Conservation (phyloP, 2,329 filamentous ascomycete species). For the Lecanosticta acicola region DNA sequence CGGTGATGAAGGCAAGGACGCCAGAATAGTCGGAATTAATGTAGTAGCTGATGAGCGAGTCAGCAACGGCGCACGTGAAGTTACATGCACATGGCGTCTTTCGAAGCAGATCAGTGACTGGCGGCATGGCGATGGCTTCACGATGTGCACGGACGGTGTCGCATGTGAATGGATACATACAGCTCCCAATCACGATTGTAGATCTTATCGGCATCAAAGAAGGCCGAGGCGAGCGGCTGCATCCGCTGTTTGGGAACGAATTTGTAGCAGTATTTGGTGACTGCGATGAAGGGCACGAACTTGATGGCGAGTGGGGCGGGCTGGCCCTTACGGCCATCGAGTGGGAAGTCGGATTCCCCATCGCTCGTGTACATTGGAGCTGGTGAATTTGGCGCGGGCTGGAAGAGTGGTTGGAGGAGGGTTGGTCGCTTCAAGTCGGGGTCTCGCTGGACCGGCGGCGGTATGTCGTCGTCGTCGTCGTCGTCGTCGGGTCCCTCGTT, state of each 20-base stretch:
- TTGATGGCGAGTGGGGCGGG: conserved; percentile 29
- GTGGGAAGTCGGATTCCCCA: conserved; percentile 6
- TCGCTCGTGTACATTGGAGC: not conserved
- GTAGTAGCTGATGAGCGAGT: conserved; percentile 24
- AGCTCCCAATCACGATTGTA: conserved; percentile 65
- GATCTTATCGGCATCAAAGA: conserved; percentile 56
- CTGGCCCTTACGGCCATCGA: conserved; percentile 29
- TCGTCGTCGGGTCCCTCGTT: conserved; percentile 1
- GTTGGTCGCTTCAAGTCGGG: conserved; percentile 1
- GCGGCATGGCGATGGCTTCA: too few relatives aligned
- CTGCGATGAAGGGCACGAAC: conserved; percentile 41
- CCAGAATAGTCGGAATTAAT: conserved; percentile 31
- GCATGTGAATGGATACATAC: too few relatives aligned
- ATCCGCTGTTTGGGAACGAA: conserved; percentile 49
- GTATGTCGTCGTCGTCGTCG: conserved; percentile 4
- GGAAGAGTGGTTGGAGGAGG: not conserved
- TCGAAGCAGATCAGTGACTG: not conserved
- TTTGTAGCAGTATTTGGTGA: conserved; percentile 54
- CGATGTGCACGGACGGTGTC: too few relatives aligned
- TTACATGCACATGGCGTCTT: too few relatives aligned
- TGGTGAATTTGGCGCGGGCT: not conserved
- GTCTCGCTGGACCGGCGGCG: conserved; percentile 3
- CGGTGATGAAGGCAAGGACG: conserved; percentile 63
- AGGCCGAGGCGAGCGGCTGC: conserved; percentile 48
- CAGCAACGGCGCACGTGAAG: not conserved